A percentile compares a stretch with the other conserved stretches of the same genome.
Evolutionary conservation across 1,284 basidiomycete species (phyloP).

Genomic region (Moesziomyces antarcticus): DNA sequence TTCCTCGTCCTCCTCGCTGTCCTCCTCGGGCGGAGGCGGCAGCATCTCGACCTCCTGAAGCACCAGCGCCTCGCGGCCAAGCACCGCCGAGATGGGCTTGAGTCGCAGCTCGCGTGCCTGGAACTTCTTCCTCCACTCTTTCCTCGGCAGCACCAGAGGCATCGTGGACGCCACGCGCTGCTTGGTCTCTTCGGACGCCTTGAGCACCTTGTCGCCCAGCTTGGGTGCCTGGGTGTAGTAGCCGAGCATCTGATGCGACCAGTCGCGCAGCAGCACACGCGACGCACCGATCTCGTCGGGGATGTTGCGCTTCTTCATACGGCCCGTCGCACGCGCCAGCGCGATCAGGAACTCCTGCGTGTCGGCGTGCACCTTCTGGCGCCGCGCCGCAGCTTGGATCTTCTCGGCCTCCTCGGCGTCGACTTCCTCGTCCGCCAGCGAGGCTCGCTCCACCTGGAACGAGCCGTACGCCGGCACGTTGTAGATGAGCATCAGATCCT

Average conservation of each 20-base stretch:
- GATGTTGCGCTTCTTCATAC: conserved; percentile 57
- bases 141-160: conserved; percentile 41
- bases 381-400: conserved; percentile 33
- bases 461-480: conserved; percentile 63
- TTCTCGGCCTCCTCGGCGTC: conserved; percentile 40
- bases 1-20: conserved; percentile 54
- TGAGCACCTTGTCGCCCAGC: conserved; percentile 35
- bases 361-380: conserved; percentile 56
- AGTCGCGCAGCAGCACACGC: conserved; percentile 61
- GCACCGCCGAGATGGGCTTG: conserved; percentile 40
- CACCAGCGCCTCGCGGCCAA: conserved; percentile 45
- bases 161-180: conserved; percentile 19
- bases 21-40: conserved; percentile 46
- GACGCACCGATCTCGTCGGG: conserved; percentile 60
- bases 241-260: conserved; percentile 58
- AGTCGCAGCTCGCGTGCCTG: conserved; percentile 53
- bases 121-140: conserved; percentile 56
- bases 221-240: conserved; percentile 61
- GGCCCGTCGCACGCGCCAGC: conserved; percentile 56
- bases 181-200: conserved; percentile 26
- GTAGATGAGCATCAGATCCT: conserved; percentile 64
- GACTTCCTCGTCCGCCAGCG: conserved; percentile 44
- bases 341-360: conserved; percentile 64
- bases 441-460: conserved; percentile 45
- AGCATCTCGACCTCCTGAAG: conserved; percentile 43